Base-by-base conservation (phyloP, 257 asterid genomes). In the Solanum sparsipilum region DNA sequence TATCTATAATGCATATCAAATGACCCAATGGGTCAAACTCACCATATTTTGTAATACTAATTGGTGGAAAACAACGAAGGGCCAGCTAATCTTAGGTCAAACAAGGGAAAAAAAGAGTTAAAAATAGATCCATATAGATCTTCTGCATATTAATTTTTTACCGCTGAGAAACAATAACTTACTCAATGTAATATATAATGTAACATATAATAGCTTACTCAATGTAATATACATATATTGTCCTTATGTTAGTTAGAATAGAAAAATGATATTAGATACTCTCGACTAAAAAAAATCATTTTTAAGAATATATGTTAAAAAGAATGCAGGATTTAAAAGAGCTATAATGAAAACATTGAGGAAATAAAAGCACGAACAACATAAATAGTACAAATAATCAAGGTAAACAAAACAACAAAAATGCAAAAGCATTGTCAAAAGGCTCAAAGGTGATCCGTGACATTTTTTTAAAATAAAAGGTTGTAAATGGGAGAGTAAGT, bases 131-230 rank as follows among this genome's bases (percentile, higher is more conserved):
- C 78, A 31, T 32, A 32, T 31, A 25, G 71, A 56, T 29, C 20
- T 16, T 67, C 20, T 67, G 29, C 34, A 27, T 67, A 5, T 60
- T 52, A 1, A 48, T 48, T 48, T 46, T 46, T 48, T 13, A 13
- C 0, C 0, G n/a, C 7, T 0, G 21, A 52, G 0, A 16, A 52
- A 6, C 0, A 52, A 52, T 18, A 52, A 52, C 7, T 2, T 39
- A 39, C 46, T 39, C 13, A 39, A 38, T 38, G 10, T 38, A 38
- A 36, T 36, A 36, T 36, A 36, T 36, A 36, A 36, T 36, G 39
- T 36, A 36, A 36, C 1, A 36, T 1, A 1, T 7, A 36, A 36
- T 36, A 2, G 2, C 10, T 5, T 5, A 48, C 6, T 15, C 21
- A 48, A 5, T 52, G n/a, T 16, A 16, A 52, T 52, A 18, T 6